phyloP scores from a whole-genome alignment of 1,139 yeast genomes.

The Diutina catenulata region DNA sequence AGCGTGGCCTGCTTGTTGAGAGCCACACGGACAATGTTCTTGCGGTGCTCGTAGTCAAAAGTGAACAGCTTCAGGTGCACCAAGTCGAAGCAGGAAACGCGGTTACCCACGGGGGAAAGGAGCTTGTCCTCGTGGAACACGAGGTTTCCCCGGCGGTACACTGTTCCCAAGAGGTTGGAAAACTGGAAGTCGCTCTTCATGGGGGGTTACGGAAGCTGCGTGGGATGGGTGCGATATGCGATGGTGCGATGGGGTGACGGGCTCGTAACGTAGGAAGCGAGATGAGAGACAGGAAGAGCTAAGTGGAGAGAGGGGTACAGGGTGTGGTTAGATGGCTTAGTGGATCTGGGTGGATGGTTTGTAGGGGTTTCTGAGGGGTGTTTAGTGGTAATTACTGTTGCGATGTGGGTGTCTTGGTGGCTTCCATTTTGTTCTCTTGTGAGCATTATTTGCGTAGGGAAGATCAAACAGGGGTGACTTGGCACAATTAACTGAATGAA shows the following conservation, averaged over 20 bases:
- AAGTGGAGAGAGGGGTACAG: background rate
- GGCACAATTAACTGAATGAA: too few relatives aligned
- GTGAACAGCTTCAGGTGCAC: conserved; percentile 80
- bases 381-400: too few relatives aligned
- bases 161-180: conserved; percentile 87
- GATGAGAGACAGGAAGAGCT: too few relatives aligned
- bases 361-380: background rate
- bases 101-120: conserved; percentile 87
- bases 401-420: too few relatives aligned
- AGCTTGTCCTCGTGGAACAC: conserved; percentile 74
- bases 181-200: conserved; percentile 48
- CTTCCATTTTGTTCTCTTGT: too few relatives aligned
- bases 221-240: conserved; percentile 3
- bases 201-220: too few relatives aligned
- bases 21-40: conserved; percentile 69
- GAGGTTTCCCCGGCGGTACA: conserved; percentile 82
- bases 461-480: too few relatives aligned
- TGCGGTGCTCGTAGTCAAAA: conserved; percentile 85
- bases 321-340: background rate
- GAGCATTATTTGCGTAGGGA: too few relatives aligned
- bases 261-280: too few relatives aligned
- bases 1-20: conserved; percentile 74
- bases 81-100: conserved; percentile 83
- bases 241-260: conserved; percentile 4
- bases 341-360: background rate